A percentile compares a stretch with the other conserved stretches of the same genome.
These are phyloP conservation scores for Nakaseomyces delphensis DNA, from an alignment of 1,139 yeast genomes.

Conservation along the genomic window DNA sequence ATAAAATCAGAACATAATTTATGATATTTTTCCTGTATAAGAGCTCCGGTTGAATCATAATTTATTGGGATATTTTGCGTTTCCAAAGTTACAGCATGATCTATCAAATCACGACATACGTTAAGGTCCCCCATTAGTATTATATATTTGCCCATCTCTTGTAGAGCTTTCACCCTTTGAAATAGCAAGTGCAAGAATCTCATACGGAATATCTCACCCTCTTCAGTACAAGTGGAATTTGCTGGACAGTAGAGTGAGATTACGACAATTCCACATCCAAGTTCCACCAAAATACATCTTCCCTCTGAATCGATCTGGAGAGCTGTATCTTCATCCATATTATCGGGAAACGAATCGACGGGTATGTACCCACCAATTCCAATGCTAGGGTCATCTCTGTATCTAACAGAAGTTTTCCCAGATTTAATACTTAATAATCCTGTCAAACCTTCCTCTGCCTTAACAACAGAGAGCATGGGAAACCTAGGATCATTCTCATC, in stretches of 20 bases:
- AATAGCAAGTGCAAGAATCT: conserved; percentile 52
- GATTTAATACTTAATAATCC: conserved; percentile 44
- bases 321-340: conserved; percentile 35
- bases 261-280: conserved; percentile 53
- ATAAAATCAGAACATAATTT: conserved; percentile 37
- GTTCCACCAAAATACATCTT: conserved; percentile 64
- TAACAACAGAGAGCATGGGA: conserved; percentile 42
- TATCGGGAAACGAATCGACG: conserved; percentile 19
- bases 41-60: conserved; percentile 24
- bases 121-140: conserved; percentile 84
- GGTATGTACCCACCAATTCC: conserved; percentile 70
- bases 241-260: conserved; percentile 90
- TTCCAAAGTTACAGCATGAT: conserved; percentile 65
- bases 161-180: conserved; percentile 49
- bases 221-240: conserved; percentile 62
- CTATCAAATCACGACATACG: conserved; percentile 69
- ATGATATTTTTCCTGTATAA: conserved; percentile 39
- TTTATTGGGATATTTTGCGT: conserved; percentile 24
- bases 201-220: conserved; percentile 56
- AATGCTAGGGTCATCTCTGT: conserved; percentile 20
- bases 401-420: conserved; percentile 19
- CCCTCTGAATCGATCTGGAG: conserved; percentile 71
- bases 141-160: conserved; percentile 51
- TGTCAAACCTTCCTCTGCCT: conserved; percentile 88
- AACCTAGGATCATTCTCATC: conserved; percentile 35